These are phyloP conservation scores for Trichoderma endophyticum DNA, from an alignment of 2,329 filamentous ascomycete species.

Conservation along the genomic window DNA sequence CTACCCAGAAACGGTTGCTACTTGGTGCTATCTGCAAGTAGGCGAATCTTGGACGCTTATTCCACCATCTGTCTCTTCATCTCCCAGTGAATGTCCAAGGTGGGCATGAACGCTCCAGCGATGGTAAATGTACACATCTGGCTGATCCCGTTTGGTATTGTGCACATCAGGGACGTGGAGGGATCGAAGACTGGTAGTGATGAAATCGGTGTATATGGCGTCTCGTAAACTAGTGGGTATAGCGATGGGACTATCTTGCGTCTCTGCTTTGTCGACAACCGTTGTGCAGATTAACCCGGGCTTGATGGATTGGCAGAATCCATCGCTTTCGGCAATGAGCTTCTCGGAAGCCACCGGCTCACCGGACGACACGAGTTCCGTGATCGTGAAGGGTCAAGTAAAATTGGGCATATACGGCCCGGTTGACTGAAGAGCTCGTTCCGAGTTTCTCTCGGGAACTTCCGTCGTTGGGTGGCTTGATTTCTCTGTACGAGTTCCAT, in stretches of 20 bases:
- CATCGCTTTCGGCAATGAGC: background rate
- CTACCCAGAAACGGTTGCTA: background rate
- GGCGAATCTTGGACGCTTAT: background rate
- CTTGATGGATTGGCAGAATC: too few relatives aligned
- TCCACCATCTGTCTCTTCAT: background rate
- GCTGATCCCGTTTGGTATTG: too few relatives aligned
- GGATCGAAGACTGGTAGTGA: too few relatives aligned
- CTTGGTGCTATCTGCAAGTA: background rate
- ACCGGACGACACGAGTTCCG: background rate
- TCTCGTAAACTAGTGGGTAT: too few relatives aligned
- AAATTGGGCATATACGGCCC: too few relatives aligned
- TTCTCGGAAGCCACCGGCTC: background rate
- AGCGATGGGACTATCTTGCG: too few relatives aligned
- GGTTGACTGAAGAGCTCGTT: background rate
- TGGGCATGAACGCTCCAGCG: too few relatives aligned
- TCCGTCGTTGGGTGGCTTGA: background rate
- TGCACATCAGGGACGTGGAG: too few relatives aligned
- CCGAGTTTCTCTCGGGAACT: background rate
- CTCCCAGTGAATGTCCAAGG: background rate
- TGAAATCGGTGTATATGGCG: too few relatives aligned
- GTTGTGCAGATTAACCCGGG: too few relatives aligned
- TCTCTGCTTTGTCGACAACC: too few relatives aligned
- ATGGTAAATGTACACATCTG: too few relatives aligned
- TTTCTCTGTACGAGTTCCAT: background rate
- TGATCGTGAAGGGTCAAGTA: background rate